Conservation (phyloP, 208 protist genomes). For the Wallacemonas sp. region DNA sequence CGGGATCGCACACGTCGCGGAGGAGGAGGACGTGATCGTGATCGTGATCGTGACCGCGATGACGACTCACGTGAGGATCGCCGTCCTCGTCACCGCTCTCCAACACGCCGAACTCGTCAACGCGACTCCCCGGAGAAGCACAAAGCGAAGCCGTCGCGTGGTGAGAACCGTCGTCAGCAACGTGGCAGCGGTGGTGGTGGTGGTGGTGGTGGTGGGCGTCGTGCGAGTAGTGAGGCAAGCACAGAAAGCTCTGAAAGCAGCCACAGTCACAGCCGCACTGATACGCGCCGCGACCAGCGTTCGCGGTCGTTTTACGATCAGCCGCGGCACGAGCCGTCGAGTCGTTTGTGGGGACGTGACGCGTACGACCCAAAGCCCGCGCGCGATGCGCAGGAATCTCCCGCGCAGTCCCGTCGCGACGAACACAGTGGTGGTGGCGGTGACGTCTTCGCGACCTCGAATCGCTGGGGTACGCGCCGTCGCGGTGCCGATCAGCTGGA, state of each 20-base stretch:
- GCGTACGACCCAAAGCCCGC: background rate
- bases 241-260: background rate
- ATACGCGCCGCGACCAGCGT: no score
- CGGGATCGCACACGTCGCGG: no score
- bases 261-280: background rate
- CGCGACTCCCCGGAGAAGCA: background rate
- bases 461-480: background rate
- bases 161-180: background rate
- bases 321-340: background rate
- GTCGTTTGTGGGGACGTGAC: background rate
- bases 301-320: background rate
- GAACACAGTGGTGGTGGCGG: no score
- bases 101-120: no score
- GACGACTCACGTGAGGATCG: no score
- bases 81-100: no score
- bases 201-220: background rate
- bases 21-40: slow-evolving; percentile 7
- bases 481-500: slow-evolving; percentile 5
- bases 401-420: no score
- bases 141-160: background rate
- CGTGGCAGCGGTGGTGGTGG: background rate
- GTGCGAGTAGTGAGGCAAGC: background rate
- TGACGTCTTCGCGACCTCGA: no score
- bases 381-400: no score
- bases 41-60: slow-evolving; percentile 7